phyloP scores from a whole-genome alignment of 1,284 basidiomycete genomes.

The Heterobasidion irregulare region DNA sequence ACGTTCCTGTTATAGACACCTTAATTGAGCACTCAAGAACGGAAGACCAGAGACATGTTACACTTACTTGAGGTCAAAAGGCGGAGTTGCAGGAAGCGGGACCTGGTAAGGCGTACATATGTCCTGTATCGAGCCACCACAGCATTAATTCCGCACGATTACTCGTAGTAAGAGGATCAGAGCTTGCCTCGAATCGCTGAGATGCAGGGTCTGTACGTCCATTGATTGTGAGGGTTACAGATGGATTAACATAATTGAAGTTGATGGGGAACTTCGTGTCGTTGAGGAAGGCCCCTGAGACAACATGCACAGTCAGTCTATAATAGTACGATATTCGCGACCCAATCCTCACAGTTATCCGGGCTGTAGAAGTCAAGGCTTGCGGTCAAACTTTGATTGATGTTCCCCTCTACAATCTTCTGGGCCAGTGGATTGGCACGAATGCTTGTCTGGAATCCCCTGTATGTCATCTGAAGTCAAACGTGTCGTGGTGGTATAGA shows the following conservation, averaged over 20 bases:
- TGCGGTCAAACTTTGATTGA: conserved; percentile 32
- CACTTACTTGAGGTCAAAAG: conserved; percentile 8
- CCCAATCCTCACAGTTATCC: conserved; percentile 33
- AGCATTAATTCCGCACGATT: no score
- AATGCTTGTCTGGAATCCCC: conserved; percentile 44
- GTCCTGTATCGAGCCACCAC: conserved; percentile 16
- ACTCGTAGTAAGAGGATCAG: neutral
- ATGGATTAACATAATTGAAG: conserved; percentile 44
- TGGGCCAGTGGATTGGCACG: conserved; percentile 49
- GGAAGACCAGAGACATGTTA: neutral
- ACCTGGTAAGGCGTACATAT: conserved; percentile 31
- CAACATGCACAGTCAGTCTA: neutral
- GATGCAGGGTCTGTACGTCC: conserved; percentile 42
- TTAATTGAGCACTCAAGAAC: no score
- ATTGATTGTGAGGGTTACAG: conserved; percentile 37
- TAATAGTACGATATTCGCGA: neutral
- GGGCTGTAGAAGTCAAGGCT: conserved; percentile 34
- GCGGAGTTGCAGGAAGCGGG: conserved; percentile 10
- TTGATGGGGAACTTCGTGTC: conserved; percentile 33
- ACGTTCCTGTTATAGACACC: conserved; percentile 30
- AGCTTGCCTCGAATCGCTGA: conserved; percentile 36
- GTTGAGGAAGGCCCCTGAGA: conserved; percentile 44
- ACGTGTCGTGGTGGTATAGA: no score
- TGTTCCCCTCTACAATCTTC: conserved; percentile 45
- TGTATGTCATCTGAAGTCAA: conserved; percentile 10